phyloP scores from a whole-genome alignment of 1,284 basidiomycete species.

The Trametes pubescens region DNA sequence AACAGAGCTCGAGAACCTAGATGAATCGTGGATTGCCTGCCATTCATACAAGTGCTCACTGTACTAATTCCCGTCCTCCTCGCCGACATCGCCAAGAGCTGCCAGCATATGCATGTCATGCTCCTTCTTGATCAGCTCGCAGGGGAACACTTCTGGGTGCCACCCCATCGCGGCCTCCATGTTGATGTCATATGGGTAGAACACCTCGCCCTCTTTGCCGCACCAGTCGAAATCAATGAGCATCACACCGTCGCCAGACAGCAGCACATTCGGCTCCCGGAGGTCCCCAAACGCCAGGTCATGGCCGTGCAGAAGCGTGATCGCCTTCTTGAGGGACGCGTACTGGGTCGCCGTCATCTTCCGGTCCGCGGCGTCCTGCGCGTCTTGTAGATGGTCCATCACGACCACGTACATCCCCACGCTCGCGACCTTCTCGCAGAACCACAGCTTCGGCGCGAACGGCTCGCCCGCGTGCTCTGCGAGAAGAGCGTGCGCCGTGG shows the following conservation, averaged over 20 bases:
- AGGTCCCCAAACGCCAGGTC: slow-evolving; percentile 38
- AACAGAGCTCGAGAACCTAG: too few species aligned
- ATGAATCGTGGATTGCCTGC: too few species aligned
- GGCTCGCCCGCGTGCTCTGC: slow-evolving; percentile 13
- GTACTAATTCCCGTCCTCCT: too few species aligned
- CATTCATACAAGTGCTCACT: too few species aligned
- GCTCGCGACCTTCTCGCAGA: slow-evolving; percentile 18
- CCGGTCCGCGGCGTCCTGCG: not conserved
- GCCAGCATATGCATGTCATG: too few species aligned
- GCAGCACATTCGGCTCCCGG: slow-evolving; percentile 33
- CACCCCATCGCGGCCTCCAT: slow-evolving; percentile 9
- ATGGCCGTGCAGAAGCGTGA: slow-evolving; percentile 28
- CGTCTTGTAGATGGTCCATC: slow-evolving; percentile 33
- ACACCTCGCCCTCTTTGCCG: slow-evolving; percentile 28
- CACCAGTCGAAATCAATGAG: slow-evolving; percentile 41
- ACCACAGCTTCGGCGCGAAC: slow-evolving; percentile 23
- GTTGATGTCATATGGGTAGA: slow-evolving; percentile 23
- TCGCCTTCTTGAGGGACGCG: slow-evolving; percentile 19
- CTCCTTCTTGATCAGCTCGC: too few species aligned
- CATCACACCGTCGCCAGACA: slow-evolving; percentile 22
- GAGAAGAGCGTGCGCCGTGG: slow-evolving; percentile 23
- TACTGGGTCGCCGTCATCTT: not conserved
- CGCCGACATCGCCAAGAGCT: too few species aligned
- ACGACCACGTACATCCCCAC: slow-evolving; percentile 34
- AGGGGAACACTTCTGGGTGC: too few species aligned